phyloP scores from a whole-genome alignment of 1,284 basidiomycete genomes.

The Sporisorium graminicola region DNA sequence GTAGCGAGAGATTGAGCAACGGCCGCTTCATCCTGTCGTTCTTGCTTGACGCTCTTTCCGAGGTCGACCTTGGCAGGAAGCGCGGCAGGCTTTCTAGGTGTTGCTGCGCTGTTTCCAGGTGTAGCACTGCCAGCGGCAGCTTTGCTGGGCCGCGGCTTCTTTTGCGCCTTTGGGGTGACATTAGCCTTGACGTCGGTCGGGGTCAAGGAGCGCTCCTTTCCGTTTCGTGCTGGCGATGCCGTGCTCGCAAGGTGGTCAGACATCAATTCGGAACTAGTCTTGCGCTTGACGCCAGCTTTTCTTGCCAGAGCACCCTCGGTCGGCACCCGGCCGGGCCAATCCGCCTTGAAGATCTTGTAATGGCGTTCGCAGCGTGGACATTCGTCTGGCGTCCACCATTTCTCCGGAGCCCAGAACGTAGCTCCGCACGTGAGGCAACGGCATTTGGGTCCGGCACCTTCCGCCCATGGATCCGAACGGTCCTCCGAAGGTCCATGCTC shows the following conservation, averaged over 20 bases:
- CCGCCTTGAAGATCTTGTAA: slow-evolving; percentile 67
- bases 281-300: slow-evolving; percentile 44
- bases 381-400: slow-evolving; percentile 69
- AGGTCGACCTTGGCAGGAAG: slow-evolving; percentile 9
- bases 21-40: slow-evolving; percentile 25
- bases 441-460: slow-evolving; percentile 54
- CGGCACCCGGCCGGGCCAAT: slow-evolving; percentile 62
- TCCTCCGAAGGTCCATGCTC: slow-evolving; percentile 52
- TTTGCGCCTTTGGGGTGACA: slow-evolving; percentile 30
- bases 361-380: slow-evolving; percentile 67
- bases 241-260: slow-evolving; percentile 38
- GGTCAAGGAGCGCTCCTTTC: slow-evolving; percentile 45
- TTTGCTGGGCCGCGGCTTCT: slow-evolving; percentile 24
- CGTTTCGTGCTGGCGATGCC: slow-evolving; percentile 30
- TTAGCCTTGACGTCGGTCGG: slow-evolving; percentile 30
- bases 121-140: slow-evolving; percentile 3
- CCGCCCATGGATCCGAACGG: slow-evolving; percentile 49
- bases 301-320: slow-evolving; percentile 39
- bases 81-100: slow-evolving; percentile 2
- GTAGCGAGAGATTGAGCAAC: slow-evolving; percentile 20
- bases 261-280: slow-evolving; percentile 46
- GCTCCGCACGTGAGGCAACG: slow-evolving; percentile 64
- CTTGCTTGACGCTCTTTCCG: slow-evolving; percentile 22
- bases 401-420: slow-evolving; percentile 64
- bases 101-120: slow-evolving; percentile 5